Evolutionary conservation across 768 basidiomycete species (phyloP).

Genomic region (Paxillus rubicundulus): DNA sequence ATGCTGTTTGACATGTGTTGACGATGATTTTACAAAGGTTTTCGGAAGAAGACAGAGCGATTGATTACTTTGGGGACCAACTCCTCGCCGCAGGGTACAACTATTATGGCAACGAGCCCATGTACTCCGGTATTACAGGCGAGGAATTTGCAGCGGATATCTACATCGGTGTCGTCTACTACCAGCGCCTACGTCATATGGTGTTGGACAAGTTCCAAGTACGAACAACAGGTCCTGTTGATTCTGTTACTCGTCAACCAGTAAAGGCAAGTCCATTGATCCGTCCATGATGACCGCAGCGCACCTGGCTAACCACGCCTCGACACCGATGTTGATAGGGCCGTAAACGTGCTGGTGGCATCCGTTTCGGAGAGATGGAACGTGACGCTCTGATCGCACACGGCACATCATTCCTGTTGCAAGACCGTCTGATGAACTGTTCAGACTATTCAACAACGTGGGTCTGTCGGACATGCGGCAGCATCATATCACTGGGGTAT

Average conservation of each 20-base stretch:
- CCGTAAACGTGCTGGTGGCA: slow-evolving; percentile 96
- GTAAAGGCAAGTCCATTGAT: slow-evolving; percentile 68
- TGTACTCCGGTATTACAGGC: slow-evolving; percentile 99
- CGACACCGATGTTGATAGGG: slow-evolving; percentile 50
- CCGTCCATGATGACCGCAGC: neutral
- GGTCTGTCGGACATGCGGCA: slow-evolving; percentile 97
- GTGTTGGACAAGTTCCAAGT: slow-evolving; percentile 99
- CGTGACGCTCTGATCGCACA: slow-evolving; percentile 98
- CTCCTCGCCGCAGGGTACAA: slow-evolving; percentile 93
- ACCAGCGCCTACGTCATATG: slow-evolving; percentile 98
- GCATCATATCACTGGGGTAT: slow-evolving; percentile 93
- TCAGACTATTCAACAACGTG: slow-evolving; percentile 99
- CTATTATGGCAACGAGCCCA: slow-evolving; percentile 98
- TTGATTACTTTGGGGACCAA: slow-evolving; percentile 97
- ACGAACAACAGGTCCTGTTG: slow-evolving; percentile 95
- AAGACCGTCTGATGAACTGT: slow-evolving; percentile 99
- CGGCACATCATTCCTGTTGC: slow-evolving; percentile 96
- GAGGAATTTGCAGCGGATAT: slow-evolving; percentile 99
- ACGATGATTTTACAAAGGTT: slow-evolving; percentile 51
- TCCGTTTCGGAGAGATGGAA: slow-evolving; percentile 99
- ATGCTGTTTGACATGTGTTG: slow-evolving; percentile 7
- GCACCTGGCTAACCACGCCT: slow-evolving; percentile 3
- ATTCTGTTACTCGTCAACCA: slow-evolving; percentile 92
- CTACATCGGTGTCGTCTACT: slow-evolving; percentile 97
- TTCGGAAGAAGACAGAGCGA: slow-evolving; percentile 94